Percentiles rank a stretch among this genome's conserved stretches.
These are phyloP conservation scores for Stentor roeselii DNA, from an alignment of 73 alveolate genomes.

Conservation along the genomic window DNA sequence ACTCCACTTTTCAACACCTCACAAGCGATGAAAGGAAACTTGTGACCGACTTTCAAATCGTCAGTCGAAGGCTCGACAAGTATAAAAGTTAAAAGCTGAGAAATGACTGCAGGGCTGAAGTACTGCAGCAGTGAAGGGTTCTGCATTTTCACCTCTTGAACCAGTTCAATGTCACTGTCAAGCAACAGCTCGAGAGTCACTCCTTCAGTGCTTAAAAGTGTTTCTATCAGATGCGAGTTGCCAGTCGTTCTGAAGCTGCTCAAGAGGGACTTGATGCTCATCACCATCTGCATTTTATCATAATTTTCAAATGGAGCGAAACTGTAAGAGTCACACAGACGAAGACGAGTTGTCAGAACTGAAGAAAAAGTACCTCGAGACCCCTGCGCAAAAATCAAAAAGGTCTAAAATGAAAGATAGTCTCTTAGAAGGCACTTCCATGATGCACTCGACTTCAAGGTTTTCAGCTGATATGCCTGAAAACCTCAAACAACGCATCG, in stretches of 20 bases:
- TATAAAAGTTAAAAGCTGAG: neutral
- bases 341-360: slow-evolving; percentile 20
- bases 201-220: neutral
- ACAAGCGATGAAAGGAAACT: neutral
- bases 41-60: neutral
- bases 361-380: neutral
- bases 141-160: neutral
- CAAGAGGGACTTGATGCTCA: neutral
- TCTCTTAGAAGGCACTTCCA: neutral
- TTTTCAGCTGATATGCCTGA: neutral
- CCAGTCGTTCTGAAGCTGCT: neutral
- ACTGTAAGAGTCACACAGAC: neutral
- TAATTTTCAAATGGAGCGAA: neutral
- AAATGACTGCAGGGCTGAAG: neutral
- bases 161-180: neutral
- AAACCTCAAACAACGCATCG: neutral
- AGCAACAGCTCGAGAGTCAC: neutral
- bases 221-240: slow-evolving; percentile 10
- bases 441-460: neutral
- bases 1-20: neutral
- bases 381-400: slow-evolving; percentile 17
- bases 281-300: slow-evolving; percentile 15
- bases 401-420: neutral
- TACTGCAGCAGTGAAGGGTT: neutral
- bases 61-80: neutral